Base-by-base conservation (phyloP, 352 stramenopile species). In the Phytophthora megakarya region DNA sequence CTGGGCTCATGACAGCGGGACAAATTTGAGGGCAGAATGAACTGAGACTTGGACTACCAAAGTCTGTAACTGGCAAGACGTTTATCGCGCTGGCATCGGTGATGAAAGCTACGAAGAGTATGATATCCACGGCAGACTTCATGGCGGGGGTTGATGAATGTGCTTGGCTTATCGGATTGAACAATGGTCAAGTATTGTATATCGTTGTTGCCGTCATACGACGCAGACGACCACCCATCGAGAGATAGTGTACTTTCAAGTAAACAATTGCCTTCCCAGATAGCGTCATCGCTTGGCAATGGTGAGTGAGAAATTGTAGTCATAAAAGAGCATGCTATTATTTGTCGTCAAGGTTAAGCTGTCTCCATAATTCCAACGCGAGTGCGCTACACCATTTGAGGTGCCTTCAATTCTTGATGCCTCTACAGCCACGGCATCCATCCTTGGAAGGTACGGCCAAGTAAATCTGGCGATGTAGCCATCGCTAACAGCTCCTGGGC, bases 401-500 rank as follows among this genome's bases (percentile, higher is more conserved):
- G 5, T 32, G 26, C 26, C 26, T n/a, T 9, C 26, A 32, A 32
- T 32, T 9, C 26, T 30, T 54, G 28, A 25, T 32, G 32, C 13
- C 30, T 52, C 30, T 56, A 76, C 11, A 92, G 72, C 85, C 85
- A 92, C 49, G 85, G 81, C 83, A 90, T 94, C 85, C 85, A 94
- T 2, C 83, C 85, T 47, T 90, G 82, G 46, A 89, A 94, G 2
- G 82, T 94, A 19, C 86, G 80, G 3, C 86, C 84, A 10, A 97
- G 72, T 3, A 97, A 52, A 59, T 95, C 81, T 7, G 88, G 81
- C 5, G 90, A 84, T 1, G 81, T 94, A 0, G 92, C 90, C 30
- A 98, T 67, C 16, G 77, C 66, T 22, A 98, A 61, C 13, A 98
- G 74, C 50, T 90, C 81, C 28, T 96, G 73, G 5, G 93, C 89